Percentiles rank a stretch among this genome's conserved stretches.
phyloP scores from a whole-genome alignment of 768 basidiomycete species.

The Trametes cubensis region DNA sequence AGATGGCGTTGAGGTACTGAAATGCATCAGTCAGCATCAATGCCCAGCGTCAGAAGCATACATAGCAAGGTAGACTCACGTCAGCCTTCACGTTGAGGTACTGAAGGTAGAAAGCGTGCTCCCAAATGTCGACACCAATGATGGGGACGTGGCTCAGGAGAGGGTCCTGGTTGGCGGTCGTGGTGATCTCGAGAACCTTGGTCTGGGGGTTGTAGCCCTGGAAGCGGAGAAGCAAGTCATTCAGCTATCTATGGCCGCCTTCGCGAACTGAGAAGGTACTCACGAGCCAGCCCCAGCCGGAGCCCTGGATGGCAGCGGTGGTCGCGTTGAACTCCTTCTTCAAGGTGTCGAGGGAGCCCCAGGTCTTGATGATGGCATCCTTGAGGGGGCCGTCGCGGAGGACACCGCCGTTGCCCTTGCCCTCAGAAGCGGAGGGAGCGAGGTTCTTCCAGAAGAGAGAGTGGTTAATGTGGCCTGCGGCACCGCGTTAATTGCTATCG shows the following conservation, averaged over 20 bases:
- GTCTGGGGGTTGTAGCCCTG: conserved; percentile 71
- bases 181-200: conserved; percentile 80
- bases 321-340: conserved; percentile 84
- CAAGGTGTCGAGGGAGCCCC: conserved; percentile 71
- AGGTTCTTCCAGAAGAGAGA: conserved; percentile 98
- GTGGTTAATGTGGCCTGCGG: conserved; percentile 87
- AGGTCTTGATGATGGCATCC: conserved; percentile 67
- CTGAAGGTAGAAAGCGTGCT: conserved; percentile 95
- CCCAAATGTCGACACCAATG: conserved; percentile 94
- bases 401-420: conserved; percentile 62
- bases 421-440: conserved; percentile 60
- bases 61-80: conserved; percentile 50
- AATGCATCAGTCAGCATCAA: neutral
- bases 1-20: conserved; percentile 77
- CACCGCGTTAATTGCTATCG: neutral
- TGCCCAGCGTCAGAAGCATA: neutral
- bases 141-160: conserved; percentile 74
- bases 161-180: conserved; percentile 97
- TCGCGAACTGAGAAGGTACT: conserved; percentile 36
- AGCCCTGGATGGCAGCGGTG: conserved; percentile 87
- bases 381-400: conserved; percentile 70
- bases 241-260: neutral
- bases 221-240: neutral
- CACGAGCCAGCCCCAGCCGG: conserved; percentile 97
- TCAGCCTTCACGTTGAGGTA: conserved; percentile 95